phyloP scores from a whole-genome alignment of 371 early-diverging fungal genomes.

The Mortierella sp. region DNA sequence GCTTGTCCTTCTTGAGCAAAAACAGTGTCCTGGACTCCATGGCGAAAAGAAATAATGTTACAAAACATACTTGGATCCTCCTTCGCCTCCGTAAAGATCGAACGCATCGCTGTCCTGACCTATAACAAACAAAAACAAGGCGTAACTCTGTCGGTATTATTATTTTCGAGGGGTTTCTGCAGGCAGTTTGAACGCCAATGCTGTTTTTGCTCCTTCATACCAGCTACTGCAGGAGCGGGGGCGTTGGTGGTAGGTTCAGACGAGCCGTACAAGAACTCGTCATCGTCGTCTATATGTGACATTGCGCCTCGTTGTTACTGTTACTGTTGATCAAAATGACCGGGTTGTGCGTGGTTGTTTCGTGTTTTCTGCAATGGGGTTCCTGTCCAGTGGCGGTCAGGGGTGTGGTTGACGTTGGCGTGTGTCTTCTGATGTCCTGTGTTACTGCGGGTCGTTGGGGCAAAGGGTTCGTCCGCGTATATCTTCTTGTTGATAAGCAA shows the following conservation, averaged over 20 bases:
- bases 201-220: slow-evolving; percentile 12
- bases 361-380: not conserved
- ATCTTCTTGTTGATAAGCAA: not conserved
- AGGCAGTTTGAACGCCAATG: too few relatives aligned
- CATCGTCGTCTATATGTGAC: slow-evolving; percentile 55
- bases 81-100: slow-evolving; percentile 52
- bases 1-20: not conserved
- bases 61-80: slow-evolving; percentile 33
- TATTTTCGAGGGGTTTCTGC: too few relatives aligned
- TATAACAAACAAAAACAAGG: slow-evolving; percentile 1
- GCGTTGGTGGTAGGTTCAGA: slow-evolving; percentile 26
- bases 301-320: slow-evolving; percentile 18
- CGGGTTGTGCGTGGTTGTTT: not conserved
- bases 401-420: too few relatives aligned
- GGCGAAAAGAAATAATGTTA: too few relatives aligned
- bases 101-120: slow-evolving; percentile 49
- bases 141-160: not conserved
- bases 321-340: not conserved
- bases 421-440: not conserved
- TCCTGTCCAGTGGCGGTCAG: not conserved
- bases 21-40: not conserved
- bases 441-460: too few relatives aligned
- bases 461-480: too few relatives aligned
- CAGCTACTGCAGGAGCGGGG: slow-evolving; percentile 13
- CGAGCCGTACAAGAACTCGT: slow-evolving; percentile 56